Evolutionary conservation across 805 yeast species (phyloP).

Genomic region (Cyberlindnera galapagoensis): DNA sequence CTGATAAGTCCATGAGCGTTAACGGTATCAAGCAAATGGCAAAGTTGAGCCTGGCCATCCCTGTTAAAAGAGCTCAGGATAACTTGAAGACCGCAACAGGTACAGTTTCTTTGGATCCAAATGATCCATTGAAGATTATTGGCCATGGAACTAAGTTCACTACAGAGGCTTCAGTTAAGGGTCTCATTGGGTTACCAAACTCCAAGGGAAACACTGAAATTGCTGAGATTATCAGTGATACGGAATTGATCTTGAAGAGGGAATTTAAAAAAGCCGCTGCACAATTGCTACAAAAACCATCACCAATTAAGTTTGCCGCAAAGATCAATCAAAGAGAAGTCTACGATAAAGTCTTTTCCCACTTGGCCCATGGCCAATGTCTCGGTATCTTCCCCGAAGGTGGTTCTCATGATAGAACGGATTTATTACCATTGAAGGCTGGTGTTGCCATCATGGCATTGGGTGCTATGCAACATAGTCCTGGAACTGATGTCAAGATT

Average conservation of each 20-base stretch:
- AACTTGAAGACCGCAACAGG: constrained; percentile 66
- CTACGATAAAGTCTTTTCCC: constrained; percentile 78
- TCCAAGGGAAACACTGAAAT: constrained; percentile 74
- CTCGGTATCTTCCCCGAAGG: constrained; percentile 97
- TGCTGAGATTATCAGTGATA: constrained; percentile 60
- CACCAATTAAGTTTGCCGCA: constrained; percentile 64
- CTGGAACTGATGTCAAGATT: constrained; percentile 71
- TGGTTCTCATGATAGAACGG: constrained; percentile 94
- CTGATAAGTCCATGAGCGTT: constrained; percentile 67
- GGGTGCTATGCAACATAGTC: constrained; percentile 81
- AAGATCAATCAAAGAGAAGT: constrained; percentile 83
- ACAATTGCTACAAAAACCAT: constrained; percentile 41
- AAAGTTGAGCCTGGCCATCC: constrained; percentile 72
- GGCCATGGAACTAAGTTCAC: constrained; percentile 70
- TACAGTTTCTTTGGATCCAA: constrained; percentile 46
- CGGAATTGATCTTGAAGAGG: constrained; percentile 58
- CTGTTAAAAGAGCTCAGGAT: constrained; percentile 92
- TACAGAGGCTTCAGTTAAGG: constrained; percentile 47
- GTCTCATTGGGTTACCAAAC: constrained; percentile 71
- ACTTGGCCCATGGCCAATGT: constrained; percentile 72
- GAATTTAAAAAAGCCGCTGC: constrained; percentile 55
- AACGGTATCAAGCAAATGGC: constrained; percentile 71
- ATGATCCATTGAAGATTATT: constrained; percentile 45
- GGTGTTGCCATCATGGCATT: constrained; percentile 98
- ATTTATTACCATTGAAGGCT: constrained; percentile 85